These are phyloP conservation scores for Cyberlindnera maritima DNA, from an alignment of 805 yeast genomes.

Conservation along the genomic window DNA sequence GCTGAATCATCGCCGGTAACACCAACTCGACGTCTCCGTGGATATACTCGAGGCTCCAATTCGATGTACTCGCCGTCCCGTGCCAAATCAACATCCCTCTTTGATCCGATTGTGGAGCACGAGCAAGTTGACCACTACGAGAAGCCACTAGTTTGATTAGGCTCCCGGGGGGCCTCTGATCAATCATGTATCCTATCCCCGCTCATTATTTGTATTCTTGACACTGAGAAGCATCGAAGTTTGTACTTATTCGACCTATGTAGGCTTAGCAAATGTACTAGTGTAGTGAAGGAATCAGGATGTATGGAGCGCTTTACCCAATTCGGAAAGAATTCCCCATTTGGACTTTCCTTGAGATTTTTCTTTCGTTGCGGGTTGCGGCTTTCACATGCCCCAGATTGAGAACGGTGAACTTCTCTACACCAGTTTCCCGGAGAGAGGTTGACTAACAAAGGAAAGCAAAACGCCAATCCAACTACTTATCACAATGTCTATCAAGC, in stretches of 20 bases:
- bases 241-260: no score
- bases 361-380: no score
- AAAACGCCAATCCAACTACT: not conserved
- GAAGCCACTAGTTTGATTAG: not conserved
- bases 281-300: no score
- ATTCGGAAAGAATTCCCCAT: not conserved
- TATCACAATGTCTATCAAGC: slow-evolving; percentile 6
- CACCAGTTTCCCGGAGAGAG: no score
- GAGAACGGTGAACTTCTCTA: no score
- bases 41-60: not conserved
- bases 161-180: not conserved
- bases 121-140: not conserved
- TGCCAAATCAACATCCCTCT: not conserved
- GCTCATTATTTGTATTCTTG: no score
- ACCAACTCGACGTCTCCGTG: not conserved
- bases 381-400: no score
- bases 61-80: not conserved
- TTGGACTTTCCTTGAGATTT: no score
- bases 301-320: not conserved
- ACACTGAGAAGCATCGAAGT: no score
- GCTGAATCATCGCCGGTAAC: not conserved
- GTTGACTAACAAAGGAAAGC: no score
- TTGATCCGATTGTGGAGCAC: slow-evolving; percentile 1
- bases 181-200: no score
- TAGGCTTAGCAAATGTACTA: no score